Evolutionary conservation across 345 rosid genomes (phyloP).

Genomic region (Rhizophora apiculata): DNA sequence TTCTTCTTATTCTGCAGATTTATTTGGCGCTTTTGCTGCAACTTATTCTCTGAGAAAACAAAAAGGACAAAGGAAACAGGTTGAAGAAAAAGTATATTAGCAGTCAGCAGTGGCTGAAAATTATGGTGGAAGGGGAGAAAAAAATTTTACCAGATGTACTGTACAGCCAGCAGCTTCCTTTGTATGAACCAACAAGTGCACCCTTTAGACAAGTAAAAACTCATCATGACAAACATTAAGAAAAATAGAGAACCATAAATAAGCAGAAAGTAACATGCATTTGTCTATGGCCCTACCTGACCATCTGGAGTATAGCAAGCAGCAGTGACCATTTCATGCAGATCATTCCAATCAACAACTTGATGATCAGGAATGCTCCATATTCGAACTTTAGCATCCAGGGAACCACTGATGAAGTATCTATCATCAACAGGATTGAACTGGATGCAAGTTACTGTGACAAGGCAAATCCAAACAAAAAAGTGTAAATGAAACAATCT

Average conservation of each 20-base stretch:
- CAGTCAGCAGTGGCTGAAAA: neutral
- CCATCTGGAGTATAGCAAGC: slow-evolving; percentile 98
- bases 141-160: slow-evolving; percentile 52
- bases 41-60: slow-evolving; percentile 62
- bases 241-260: neutral
- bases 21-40: slow-evolving; percentile 65
- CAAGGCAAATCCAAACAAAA: slow-evolving; percentile 25
- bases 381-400: slow-evolving; percentile 92
- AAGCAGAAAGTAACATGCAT: neutral
- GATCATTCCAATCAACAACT: slow-evolving; percentile 95
- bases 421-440: slow-evolving; percentile 95
- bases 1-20: slow-evolving; percentile 89
- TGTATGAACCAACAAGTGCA: slow-evolving; percentile 87
- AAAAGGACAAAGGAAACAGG: neutral
- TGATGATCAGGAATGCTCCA: slow-evolving; percentile 97
- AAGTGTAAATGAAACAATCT: too few relatives aligned
- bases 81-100: slow-evolving; percentile 6
- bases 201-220: slow-evolving; percentile 55
- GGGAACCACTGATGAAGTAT: slow-evolving; percentile 95
- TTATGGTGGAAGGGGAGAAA: neutral
- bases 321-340: slow-evolving; percentile 98
- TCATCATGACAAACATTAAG: slow-evolving; percentile 15
- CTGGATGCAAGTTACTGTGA: slow-evolving; percentile 96
- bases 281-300: slow-evolving; percentile 48
- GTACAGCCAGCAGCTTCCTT: slow-evolving; percentile 84